phyloP scores from a whole-genome alignment of 2,329 filamentous ascomycete genomes.

The Daldinia sp. region DNA sequence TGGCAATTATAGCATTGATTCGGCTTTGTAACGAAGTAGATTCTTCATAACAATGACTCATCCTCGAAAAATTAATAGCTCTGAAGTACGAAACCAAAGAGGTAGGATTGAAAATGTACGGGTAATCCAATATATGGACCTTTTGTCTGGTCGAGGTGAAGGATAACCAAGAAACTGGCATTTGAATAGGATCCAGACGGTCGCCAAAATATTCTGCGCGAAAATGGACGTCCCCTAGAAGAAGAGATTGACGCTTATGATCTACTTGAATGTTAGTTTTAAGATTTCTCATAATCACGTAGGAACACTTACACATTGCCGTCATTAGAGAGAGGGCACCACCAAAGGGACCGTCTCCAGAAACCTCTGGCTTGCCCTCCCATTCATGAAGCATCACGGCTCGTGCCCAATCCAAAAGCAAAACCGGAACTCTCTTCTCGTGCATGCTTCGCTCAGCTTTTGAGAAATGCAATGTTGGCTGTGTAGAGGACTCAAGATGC shows the following conservation, averaged over 20 bases:
- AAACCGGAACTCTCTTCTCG: slow-evolving; percentile 67
- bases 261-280: slow-evolving; percentile 58
- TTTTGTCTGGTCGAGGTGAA: slow-evolving; percentile 71
- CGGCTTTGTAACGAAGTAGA: slow-evolving; percentile 69
- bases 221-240: slow-evolving; percentile 77
- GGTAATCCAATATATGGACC: slow-evolving; percentile 81
- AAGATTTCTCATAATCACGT: slow-evolving; percentile 17
- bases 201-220: slow-evolving; percentile 81
- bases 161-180: slow-evolving; percentile 78
- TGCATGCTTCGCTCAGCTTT: slow-evolving; percentile 65
- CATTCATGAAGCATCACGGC: slow-evolving; percentile 82
- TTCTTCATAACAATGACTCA: slow-evolving; percentile 83
- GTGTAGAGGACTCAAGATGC: slow-evolving; percentile 65
- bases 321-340: slow-evolving; percentile 81
- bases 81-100: slow-evolving; percentile 86
- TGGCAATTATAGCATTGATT: slow-evolving; percentile 67
- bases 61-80: slow-evolving; percentile 85
- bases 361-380: slow-evolving; percentile 79
- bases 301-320: slow-evolving; percentile 72
- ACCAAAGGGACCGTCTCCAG: slow-evolving; percentile 77
- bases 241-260: slow-evolving; percentile 70
- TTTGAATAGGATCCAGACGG: slow-evolving; percentile 78
- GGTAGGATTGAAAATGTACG: slow-evolving; percentile 81
- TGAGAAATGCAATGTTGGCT: slow-evolving; percentile 62
- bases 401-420: slow-evolving; percentile 78